Base-by-base conservation (phyloP, 2,329 filamentous ascomycete species). In the Paramyrothecium sp. region DNA sequence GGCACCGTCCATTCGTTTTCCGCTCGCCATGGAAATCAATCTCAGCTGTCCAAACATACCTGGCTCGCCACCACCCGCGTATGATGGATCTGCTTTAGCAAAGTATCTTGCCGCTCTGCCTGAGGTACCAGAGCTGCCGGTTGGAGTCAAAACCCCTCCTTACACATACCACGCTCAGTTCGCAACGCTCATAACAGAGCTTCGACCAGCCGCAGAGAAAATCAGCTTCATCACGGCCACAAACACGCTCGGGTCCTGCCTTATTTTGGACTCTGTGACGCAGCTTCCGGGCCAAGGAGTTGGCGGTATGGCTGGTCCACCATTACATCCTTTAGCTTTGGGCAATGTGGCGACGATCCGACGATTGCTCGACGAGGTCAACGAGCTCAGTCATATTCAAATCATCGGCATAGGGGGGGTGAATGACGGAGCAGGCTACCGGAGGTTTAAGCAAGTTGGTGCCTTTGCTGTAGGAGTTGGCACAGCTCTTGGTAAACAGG, bases 31-130 rank as follows among this genome's bases (percentile, higher is more conserved):
- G 77, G 90, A 94, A 71, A 78, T 93, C 65, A 94, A 94, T 67
- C 82, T 93, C 30, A 89, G 85, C 33, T 93, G 90, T 63, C 90
- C 90, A 0, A 93, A 94, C 65, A 92, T 93, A 53, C 78, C 82
- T 0, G 75, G 76, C 19, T 81, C 82, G 51, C 86, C 89, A 1
- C 90, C 90, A 1, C 89, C 90, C 7, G 90, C 90, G 0, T 93
- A 92, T 68, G 79, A 83, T 8, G 71, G 76, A 0, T 61, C 62
- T 0, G 75, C 79, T 0, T 69, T 93, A 3, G 61, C 69, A 0
- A 70, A 72, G 5, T 92, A 91, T 60, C 73, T 93, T 2, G 61
- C 63, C 1, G 72, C 74, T 0, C 71, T 89, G 0, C 71, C 75
- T 0, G 46, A 60, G 0, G 60, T 69, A 3, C 72, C 78, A 7